Evolutionary conservation across 345 rosid species (phyloP).

Genomic region (Populus pruinosa): DNA sequence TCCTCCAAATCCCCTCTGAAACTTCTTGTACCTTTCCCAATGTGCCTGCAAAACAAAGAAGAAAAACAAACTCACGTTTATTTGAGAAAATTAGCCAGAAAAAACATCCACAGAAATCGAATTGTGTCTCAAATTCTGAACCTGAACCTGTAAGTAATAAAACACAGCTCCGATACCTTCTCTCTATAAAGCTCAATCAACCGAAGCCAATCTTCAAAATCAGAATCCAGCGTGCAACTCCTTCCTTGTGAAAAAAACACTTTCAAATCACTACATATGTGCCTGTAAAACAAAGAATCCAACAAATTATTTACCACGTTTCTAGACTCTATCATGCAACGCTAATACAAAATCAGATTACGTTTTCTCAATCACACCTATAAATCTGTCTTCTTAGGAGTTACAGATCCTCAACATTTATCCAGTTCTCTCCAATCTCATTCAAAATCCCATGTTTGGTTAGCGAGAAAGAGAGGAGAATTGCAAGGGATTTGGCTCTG

Average conservation of each 20-base stretch:
- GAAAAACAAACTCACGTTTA: background rate
- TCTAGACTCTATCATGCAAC: background rate
- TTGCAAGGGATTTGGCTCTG: constrained; percentile 32
- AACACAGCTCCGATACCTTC: constrained; percentile 7
- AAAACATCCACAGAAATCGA: background rate
- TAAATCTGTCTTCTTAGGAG: constrained; percentile 3
- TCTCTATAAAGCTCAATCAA: background rate
- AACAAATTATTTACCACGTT: background rate
- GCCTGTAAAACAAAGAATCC: constrained; percentile 13
- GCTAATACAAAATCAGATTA: background rate
- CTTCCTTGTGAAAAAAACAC: background rate
- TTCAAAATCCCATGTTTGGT: constrained; percentile 24
- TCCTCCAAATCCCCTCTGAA: background rate
- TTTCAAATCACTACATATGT: constrained; percentile 12
- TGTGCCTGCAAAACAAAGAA: constrained; percentile 25
- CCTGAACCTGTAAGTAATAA: constrained; percentile 7
- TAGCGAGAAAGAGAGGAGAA: constrained; percentile 29
- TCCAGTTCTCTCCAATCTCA: constrained; percentile 11
- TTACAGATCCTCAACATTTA: constrained; percentile 29
- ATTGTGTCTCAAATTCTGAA: background rate
- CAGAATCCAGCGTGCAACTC: constrained; percentile 6
- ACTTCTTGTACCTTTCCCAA: constrained; percentile 7
- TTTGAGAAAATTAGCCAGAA: constrained; percentile 4
- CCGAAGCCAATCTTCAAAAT: constrained; percentile 6
- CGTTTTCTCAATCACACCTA: constrained; percentile 23